These are phyloP conservation scores for Austroboletus eburneus DNA, from an alignment of 768 basidiomycete genomes.

Conservation along the genomic window DNA sequence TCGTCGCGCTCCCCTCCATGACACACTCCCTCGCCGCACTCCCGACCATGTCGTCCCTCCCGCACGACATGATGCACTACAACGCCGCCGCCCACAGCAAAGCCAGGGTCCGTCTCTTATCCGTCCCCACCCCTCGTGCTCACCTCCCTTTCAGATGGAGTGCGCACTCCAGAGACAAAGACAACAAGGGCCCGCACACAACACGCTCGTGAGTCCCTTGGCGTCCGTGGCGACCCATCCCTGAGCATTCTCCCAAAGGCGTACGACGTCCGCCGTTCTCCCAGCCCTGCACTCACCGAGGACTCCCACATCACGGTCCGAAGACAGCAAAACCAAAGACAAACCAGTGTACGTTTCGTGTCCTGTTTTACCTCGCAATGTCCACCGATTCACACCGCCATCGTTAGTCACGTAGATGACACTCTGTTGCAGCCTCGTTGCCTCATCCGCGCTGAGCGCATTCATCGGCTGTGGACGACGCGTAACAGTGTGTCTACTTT, in stretches of 20 bases:
- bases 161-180: conserved; percentile 29
- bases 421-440: conserved; percentile 4
- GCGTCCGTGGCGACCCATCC: conserved; percentile 1
- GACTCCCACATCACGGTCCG: conserved; percentile 31
- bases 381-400: conserved; percentile 15
- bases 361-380: neutral
- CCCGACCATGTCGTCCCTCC: conserved; percentile 29
- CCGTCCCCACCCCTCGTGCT: neutral
- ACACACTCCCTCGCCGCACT: conserved; percentile 30
- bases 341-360: conserved; percentile 15
- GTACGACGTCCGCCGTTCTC: conserved; percentile 29
- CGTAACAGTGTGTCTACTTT: conserved; percentile 14
- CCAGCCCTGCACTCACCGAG: conserved; percentile 30
- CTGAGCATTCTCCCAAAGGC: conserved; percentile 15
- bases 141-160: conserved; percentile 26
- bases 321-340: conserved; percentile 26
- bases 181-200: conserved; percentile 24
- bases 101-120: conserved; percentile 22
- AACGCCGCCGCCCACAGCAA: conserved; percentile 28
- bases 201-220: conserved; percentile 21
- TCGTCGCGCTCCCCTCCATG: conserved; percentile 31
- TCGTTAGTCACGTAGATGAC: conserved; percentile 28
- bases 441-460: conserved; percentile 22
- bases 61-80: conserved; percentile 30
- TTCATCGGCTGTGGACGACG: conserved; percentile 12